Conservation (phyloP, 2,329 filamentous ascomycete genomes). For the Aschersonia sp. region DNA sequence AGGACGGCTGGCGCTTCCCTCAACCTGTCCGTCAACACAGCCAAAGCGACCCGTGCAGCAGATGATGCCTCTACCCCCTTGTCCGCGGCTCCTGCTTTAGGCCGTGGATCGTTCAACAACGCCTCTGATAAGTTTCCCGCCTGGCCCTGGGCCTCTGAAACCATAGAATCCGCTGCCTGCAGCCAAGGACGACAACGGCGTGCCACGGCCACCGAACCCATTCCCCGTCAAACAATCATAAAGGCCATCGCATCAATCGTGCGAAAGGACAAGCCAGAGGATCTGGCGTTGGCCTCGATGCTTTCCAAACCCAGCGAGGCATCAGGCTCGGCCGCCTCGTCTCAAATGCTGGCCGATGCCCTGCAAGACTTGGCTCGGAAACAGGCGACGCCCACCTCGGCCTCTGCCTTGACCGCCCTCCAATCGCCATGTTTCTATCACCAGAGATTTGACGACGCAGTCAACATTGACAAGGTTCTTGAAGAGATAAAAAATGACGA, state of each 20-base stretch:
- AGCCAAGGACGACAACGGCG: slow-evolving; percentile 26
- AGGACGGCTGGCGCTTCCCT: slow-evolving; percentile 7
- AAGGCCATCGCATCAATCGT: slow-evolving; percentile 62
- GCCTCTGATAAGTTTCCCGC: neutral
- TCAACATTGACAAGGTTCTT: slow-evolving; percentile 86
- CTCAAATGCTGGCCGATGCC: slow-evolving; percentile 49
- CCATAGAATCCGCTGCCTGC: slow-evolving; percentile 1
- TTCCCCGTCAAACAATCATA: slow-evolving; percentile 69
- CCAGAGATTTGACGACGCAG: slow-evolving; percentile 87
- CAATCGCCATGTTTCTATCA: slow-evolving; percentile 97
- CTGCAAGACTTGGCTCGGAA: slow-evolving; percentile 37
- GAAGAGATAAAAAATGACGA: slow-evolving; percentile 87
- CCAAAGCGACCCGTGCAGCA: neutral
- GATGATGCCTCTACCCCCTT: neutral
- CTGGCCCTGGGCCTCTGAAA: slow-evolving; percentile 2
- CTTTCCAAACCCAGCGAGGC: slow-evolving; percentile 31
- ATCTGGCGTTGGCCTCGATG: slow-evolving; percentile 39
- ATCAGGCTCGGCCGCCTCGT: slow-evolving; percentile 27
- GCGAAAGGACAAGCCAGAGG: slow-evolving; percentile 45
- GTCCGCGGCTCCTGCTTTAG: neutral
- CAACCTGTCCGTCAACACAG: slow-evolving; percentile 9
- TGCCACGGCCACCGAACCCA: slow-evolving; percentile 41
- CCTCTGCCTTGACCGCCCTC: slow-evolving; percentile 45
- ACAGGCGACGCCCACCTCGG: slow-evolving; percentile 18
- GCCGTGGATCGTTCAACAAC: neutral